A percentile compares a stretch with the other conserved stretches of the same genome.
phyloP scores from a whole-genome alignment of 306 rosid genomes.

The Citrullus amarus region DNA sequence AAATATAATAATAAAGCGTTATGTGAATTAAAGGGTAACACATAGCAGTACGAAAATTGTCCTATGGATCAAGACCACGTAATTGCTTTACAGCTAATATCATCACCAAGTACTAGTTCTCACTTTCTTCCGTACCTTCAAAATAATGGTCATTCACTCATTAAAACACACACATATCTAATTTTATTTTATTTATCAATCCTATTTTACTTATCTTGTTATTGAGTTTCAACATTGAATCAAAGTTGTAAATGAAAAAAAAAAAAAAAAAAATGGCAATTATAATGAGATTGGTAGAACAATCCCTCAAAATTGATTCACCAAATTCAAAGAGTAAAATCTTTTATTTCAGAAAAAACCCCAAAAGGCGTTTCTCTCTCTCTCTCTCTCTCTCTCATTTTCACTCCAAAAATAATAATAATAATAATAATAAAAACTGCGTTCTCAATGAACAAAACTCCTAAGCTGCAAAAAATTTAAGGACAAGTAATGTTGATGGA shows the following conservation, averaged over 20 bases:
- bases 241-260: background rate
- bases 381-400: too few species aligned
- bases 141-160: background rate
- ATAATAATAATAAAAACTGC: background rate
- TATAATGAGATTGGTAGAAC: too few species aligned
- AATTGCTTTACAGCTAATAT: background rate
- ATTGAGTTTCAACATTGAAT: background rate
- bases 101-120: background rate
- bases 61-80: background rate
- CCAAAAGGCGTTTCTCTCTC: background rate
- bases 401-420: background rate
- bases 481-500: slow-evolving; percentile 46
- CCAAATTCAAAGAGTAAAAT: too few species aligned
- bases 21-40: background rate
- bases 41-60: background rate
- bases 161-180: background rate
- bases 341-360: background rate
- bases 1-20: too few species aligned
- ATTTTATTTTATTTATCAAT: too few species aligned
- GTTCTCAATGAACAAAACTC: background rate
- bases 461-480: slow-evolving; percentile 30
- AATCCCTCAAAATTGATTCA: background rate
- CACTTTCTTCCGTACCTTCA: background rate
- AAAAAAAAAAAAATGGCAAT: too few species aligned
- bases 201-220: too few species aligned